These are phyloP conservation scores for Rosa lucieae DNA, from an alignment of 306 rosid species.

Conservation along the genomic window DNA sequence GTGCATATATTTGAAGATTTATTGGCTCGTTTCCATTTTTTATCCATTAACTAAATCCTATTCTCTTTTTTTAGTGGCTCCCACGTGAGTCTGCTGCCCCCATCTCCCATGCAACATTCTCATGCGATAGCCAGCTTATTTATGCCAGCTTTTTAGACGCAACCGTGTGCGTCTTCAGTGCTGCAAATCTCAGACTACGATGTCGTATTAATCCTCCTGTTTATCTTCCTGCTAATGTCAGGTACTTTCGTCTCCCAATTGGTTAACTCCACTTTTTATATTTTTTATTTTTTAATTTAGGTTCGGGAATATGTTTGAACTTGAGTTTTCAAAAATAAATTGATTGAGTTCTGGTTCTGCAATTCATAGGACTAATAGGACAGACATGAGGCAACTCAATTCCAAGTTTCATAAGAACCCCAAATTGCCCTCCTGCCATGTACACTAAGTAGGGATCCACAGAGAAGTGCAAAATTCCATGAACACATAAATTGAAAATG, in stretches of 20 bases:
- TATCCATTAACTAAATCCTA: background rate
- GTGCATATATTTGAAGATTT: conserved; percentile 5
- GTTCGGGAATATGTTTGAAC: background rate
- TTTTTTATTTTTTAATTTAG: background rate
- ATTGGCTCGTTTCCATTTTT: conserved; percentile 8
- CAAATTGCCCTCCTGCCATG: background rate
- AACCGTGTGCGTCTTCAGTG: conserved; percentile 67
- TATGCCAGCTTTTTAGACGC: conserved; percentile 93
- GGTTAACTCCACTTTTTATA: background rate
- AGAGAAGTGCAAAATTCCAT: background rate
- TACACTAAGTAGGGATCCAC: background rate
- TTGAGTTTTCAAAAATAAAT: background rate
- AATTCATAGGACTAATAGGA: background rate
- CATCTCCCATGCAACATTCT: conserved; percentile 93
- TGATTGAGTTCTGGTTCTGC: background rate
- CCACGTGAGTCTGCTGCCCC: conserved; percentile 81
- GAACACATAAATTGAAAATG: background rate
- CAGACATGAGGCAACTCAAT: background rate
- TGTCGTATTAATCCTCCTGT: conserved; percentile 86
- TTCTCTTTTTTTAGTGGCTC: conserved; percentile 59
- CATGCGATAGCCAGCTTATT: conserved; percentile 92
- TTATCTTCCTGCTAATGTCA: conserved; percentile 75
- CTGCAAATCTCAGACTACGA: conserved; percentile 74
- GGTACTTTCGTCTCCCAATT: conserved; percentile 41
- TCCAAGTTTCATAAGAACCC: background rate